phyloP scores from a whole-genome alignment of 371 early-diverging fungal species.

The Choanephora cucurbitarum region DNA sequence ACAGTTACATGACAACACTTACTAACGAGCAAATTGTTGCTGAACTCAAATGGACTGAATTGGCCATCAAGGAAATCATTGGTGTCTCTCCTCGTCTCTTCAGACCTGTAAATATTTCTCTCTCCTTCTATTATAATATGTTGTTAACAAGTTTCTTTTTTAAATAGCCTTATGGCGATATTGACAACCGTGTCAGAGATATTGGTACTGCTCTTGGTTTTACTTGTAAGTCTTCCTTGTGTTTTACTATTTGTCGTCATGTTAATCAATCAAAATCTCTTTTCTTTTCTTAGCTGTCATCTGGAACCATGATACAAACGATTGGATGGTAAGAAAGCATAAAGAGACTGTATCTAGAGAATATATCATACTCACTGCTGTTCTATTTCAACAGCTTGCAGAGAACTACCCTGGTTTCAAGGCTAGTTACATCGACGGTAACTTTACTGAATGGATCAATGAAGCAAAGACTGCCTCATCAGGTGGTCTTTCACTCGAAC shows the following conservation, averaged over 20 bases:
- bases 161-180: constrained; percentile 71
- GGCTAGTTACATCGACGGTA: constrained; percentile 44
- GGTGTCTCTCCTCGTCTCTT: constrained; percentile 54
- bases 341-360: no score
- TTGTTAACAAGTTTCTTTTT: no score
- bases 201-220: constrained; percentile 61
- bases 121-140: constrained; percentile 2
- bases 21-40: constrained; percentile 70
- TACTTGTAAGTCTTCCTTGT: constrained; percentile 26
- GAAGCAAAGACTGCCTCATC: constrained; percentile 41
- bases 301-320: constrained; percentile 53
- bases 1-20: constrained; percentile 60
- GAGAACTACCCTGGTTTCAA: constrained; percentile 36
- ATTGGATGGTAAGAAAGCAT: constrained; percentile 34
- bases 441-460: constrained; percentile 51
- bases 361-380: neutral
- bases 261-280: neutral
- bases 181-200: constrained; percentile 68
- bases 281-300: constrained; percentile 37
- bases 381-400: constrained; percentile 16
- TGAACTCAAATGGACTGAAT: constrained; percentile 71
- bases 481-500: constrained; percentile 60
- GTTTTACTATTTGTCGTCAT: no score
- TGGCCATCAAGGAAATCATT: constrained; percentile 63
- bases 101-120: constrained; percentile 41